Percentiles rank a stretch among this genome's conserved stretches.
Evolutionary conservation across 257 asterid species (phyloP).

Genomic region (Nicotiana obtusifolia): DNA sequence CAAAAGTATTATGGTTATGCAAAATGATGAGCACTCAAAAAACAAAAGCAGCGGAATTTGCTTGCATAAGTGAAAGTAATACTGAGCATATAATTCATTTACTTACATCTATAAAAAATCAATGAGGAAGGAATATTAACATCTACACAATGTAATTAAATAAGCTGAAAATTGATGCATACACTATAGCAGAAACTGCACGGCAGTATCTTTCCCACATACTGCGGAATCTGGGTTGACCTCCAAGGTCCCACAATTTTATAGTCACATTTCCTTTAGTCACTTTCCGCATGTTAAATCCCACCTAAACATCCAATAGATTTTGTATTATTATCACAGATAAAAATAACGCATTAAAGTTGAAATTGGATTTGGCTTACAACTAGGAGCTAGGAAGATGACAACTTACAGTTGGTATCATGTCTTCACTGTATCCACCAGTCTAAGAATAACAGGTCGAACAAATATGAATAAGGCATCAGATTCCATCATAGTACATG

Average conservation of each 20-base stretch:
- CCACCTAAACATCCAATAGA: slow-evolving; percentile 48
- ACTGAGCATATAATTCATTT: neutral
- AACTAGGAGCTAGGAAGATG: slow-evolving; percentile 2
- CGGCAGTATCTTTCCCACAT: slow-evolving; percentile 99
- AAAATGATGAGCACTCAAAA: neutral
- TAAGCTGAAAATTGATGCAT: slow-evolving; percentile 21
- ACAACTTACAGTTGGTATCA: slow-evolving; percentile 90
- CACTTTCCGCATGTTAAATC: slow-evolving; percentile 95
- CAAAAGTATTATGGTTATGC: neutral
- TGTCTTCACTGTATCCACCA: slow-evolving; percentile 98
- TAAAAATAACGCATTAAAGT: neutral
- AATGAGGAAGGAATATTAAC: neutral
- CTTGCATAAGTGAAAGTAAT: neutral
- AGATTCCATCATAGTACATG: slow-evolving; percentile 1
- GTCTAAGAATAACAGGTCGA: slow-evolving; percentile 41
- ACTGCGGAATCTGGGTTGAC: slow-evolving; percentile 96
- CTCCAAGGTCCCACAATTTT: slow-evolving; percentile 99
- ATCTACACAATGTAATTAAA: neutral
- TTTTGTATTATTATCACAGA: neutral
- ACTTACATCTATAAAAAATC: neutral
- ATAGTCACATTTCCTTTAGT: slow-evolving; percentile 97
- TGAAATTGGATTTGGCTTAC: neutral
- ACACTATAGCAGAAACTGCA: slow-evolving; percentile 98
- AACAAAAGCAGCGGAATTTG: neutral
- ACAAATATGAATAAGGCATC: slow-evolving; percentile 11